Percentiles rank a stretch among this genome's conserved stretches.
Evolutionary conservation across 2,329 filamentous ascomycete genomes (phyloP).

Genomic region (Stenocarpella maydis): DNA sequence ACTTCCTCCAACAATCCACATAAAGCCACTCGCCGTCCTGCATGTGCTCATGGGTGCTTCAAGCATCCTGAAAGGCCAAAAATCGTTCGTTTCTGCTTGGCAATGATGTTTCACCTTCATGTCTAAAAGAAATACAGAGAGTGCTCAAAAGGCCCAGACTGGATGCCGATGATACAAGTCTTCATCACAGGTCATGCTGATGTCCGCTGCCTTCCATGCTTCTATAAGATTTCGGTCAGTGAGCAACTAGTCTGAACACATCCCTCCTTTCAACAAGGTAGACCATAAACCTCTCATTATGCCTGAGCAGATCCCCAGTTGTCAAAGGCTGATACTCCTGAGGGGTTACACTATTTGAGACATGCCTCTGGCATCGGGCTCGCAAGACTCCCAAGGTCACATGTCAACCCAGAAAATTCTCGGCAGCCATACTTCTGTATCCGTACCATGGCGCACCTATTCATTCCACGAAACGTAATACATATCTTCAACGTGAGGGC

Average conservation of each 20-base stretch:
- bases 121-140: neutral
- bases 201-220: neutral
- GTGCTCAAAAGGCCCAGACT: too few relatives aligned
- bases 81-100: neutral
- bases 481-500: neutral
- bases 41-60: neutral
- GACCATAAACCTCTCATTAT: neutral
- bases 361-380: neutral
- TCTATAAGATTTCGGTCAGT: neutral
- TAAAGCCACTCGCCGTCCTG: neutral
- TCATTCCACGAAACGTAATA: neutral
- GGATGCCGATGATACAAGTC: neutral
- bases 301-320: neutral
- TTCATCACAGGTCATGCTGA: neutral
- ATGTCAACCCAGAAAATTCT: neutral
- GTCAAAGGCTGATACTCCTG: neutral
- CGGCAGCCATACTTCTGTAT: neutral
- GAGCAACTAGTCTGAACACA: neutral
- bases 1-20: too few relatives aligned
- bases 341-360: neutral
- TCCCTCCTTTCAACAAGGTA: too few relatives aligned
- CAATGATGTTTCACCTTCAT: neutral
- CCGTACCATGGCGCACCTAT: neutral
- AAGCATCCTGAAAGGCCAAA: neutral
- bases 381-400: neutral